phyloP scores from a whole-genome alignment of 2,329 filamentous ascomycete species.

The Scytalidium sp. region DNA sequence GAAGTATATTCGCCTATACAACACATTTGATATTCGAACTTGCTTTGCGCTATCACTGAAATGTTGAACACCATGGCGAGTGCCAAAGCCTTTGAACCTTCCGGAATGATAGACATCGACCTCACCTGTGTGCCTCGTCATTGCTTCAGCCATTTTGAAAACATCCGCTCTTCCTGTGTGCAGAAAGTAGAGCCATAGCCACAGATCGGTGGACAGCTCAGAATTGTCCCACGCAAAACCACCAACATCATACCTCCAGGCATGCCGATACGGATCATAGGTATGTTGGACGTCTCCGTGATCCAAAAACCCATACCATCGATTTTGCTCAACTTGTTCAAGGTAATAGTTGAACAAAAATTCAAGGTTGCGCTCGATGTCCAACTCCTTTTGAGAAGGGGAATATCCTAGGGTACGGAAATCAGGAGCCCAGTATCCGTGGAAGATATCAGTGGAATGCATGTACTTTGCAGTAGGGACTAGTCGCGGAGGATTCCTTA shows the following conservation, averaged over 20 bases:
- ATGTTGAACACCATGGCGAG: slow-evolving; percentile 61
- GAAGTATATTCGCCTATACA: slow-evolving; percentile 56
- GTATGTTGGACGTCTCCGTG: slow-evolving; percentile 62
- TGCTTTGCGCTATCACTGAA: slow-evolving; percentile 61
- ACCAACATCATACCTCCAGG: slow-evolving; percentile 61
- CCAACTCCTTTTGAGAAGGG: slow-evolving; percentile 25
- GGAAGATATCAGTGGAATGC: slow-evolving; percentile 48
- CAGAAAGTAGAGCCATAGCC: slow-evolving; percentile 61
- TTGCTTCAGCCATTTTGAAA: slow-evolving; percentile 56
- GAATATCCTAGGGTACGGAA: slow-evolving; percentile 27
- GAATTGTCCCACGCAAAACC: slow-evolving; percentile 66
- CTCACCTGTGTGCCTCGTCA: slow-evolving; percentile 55
- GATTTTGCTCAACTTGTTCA: slow-evolving; percentile 50
- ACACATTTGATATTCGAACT: slow-evolving; percentile 55
- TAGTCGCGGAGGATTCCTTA: slow-evolving; percentile 51
- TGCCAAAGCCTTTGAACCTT: slow-evolving; percentile 56
- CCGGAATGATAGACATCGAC: slow-evolving; percentile 62
- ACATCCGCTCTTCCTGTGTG: slow-evolving; percentile 55
- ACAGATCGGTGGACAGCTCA: slow-evolving; percentile 59
- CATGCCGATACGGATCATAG: slow-evolving; percentile 56
- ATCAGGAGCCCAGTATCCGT: slow-evolving; percentile 47
- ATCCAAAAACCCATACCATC: slow-evolving; percentile 64
- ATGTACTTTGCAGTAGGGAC: slow-evolving; percentile 46
- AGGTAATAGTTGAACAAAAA: slow-evolving; percentile 56
- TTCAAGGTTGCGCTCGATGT: slow-evolving; percentile 51